These are phyloP conservation scores for Mycena kentingensis DNA, from an alignment of 768 basidiomycete species.

Conservation along the genomic window DNA sequence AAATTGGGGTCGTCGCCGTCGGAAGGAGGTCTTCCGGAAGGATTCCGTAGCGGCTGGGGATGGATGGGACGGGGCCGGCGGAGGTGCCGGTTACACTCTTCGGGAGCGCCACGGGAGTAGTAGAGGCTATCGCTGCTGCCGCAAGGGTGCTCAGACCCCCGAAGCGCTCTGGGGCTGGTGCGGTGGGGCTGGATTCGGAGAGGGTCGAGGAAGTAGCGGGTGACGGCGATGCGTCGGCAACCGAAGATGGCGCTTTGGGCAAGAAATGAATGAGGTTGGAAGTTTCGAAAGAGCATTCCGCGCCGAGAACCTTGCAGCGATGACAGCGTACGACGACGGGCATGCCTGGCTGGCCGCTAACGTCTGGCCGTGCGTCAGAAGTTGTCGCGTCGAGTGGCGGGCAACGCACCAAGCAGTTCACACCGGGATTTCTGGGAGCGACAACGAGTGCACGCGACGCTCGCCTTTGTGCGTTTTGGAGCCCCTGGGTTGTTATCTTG, in stretches of 20 bases:
- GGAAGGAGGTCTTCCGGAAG: slow-evolving; percentile 39
- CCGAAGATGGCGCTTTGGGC: slow-evolving; percentile 6
- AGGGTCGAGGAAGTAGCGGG: background rate
- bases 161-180: background rate
- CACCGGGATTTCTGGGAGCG: slow-evolving; percentile 53
- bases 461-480: slow-evolving; percentile 43
- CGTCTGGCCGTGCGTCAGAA: slow-evolving; percentile 10
- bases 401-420: slow-evolving; percentile 47
- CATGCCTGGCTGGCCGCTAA: slow-evolving; percentile 1
- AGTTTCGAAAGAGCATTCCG: slow-evolving; percentile 49
- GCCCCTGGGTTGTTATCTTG: slow-evolving; percentile 15
- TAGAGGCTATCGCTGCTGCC: slow-evolving; percentile 21
- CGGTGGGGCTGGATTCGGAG: background rate
- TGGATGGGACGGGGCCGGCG: background rate
- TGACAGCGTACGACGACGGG: slow-evolving; percentile 40
- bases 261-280: slow-evolving; percentile 30
- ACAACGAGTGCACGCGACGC: slow-evolving; percentile 48
- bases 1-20: slow-evolving; percentile 40
- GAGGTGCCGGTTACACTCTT: no score
- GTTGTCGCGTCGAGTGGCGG: slow-evolving; percentile 10
- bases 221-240: background rate
- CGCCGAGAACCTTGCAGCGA: slow-evolving; percentile 50
- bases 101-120: slow-evolving; percentile 11
- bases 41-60: slow-evolving; percentile 27
- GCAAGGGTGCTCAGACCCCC: slow-evolving; percentile 14